Evolutionary conservation across 164 flowering plant species (phyloP), one percentile per base, ranked within the genome.

Genomic region (Tetrastigma voinierianum): DNA sequence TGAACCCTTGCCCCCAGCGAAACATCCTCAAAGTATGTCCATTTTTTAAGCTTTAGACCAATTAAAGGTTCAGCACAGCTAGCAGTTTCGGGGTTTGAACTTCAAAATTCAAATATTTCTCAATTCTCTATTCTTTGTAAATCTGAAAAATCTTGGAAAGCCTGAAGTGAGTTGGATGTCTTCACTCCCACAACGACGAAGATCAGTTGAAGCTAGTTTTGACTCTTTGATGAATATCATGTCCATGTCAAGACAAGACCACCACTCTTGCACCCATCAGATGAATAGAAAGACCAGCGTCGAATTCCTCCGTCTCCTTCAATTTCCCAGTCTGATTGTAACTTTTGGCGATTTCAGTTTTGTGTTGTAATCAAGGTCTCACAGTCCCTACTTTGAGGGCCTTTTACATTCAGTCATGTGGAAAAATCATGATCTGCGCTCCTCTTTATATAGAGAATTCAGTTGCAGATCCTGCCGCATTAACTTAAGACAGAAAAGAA

Each of bases 11-110:
- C 62, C 67, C 45, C 77, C 84, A 24, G 68, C 71, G 76, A 78
- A 62, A 68, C 61, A 64, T 88, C 87, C 72, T 87, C 91, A 73
- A 86, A 92, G 70, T 86, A 92, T 55, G 89, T 83, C 44, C 91
- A 43, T 68, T 91, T 89, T 40, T 96, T 96, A 40, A 93, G 95
- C 83, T 86, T 87, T 59, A 93, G 73, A 67, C 90, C 82, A 40
- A 89, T 85, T 70, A 86, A 20, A 47, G 88, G 82, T 67, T 93
- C 98, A 57, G 72, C 81, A 52, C 88, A 83, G 65, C 80, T 81
- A 57, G 71, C 76, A 2, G 75, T 72, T 62, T 79, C 87, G 52
- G 76, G 62, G 15, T 77, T 70, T 19, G 88, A 85, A 62, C 72
- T 69, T 58, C 69, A 68, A 44, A 65, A 66, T 54, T 84, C 69